phyloP scores from a whole-genome alignment of 2,329 filamentous ascomycete genomes.

The Neocatenulostroma microsporum region DNA sequence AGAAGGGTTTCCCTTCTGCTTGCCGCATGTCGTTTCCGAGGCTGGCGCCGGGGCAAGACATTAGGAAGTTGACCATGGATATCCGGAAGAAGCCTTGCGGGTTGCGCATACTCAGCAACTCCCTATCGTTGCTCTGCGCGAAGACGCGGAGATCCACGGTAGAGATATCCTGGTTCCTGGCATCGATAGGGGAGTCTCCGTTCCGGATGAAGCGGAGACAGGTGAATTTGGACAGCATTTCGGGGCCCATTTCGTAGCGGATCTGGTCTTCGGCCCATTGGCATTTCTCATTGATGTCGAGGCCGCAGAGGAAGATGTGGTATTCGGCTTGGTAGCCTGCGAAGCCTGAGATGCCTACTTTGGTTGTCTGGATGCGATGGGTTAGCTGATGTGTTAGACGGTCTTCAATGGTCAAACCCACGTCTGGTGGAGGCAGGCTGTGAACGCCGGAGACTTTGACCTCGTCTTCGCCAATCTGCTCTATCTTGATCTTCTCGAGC shows the following conservation, averaged over 20 bases:
- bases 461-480: conserved; percentile 40
- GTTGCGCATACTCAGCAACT: conserved; percentile 7
- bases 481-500: conserved; percentile 42
- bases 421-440: conserved; percentile 37
- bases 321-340: conserved; percentile 40
- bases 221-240: conserved; percentile 9
- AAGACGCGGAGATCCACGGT: conserved; percentile 16
- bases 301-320: conserved; percentile 35
- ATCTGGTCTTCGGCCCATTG: conserved; percentile 35
- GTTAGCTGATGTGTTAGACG: too few species aligned
- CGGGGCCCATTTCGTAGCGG: conserved; percentile 28
- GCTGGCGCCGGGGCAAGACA: conserved; percentile 9
- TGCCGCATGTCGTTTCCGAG: conserved; percentile 6
- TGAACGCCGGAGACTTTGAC: conserved; percentile 39
- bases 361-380: too few species aligned
- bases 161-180: conserved; percentile 13
- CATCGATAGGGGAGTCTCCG: conserved; percentile 12
- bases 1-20: conserved; percentile 12
- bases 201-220: conserved; percentile 13
- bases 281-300: conserved; percentile 38
- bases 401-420: too few species aligned
- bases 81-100: conserved; percentile 10
- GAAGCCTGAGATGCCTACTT: conserved; percentile 29
- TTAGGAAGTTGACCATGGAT: conserved; percentile 14
- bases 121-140: conserved; percentile 11